Percentiles rank a stretch among this genome's conserved stretches.
Conservation (phyloP, 345 rosid genomes). For the Syzygium aqueum region DNA sequence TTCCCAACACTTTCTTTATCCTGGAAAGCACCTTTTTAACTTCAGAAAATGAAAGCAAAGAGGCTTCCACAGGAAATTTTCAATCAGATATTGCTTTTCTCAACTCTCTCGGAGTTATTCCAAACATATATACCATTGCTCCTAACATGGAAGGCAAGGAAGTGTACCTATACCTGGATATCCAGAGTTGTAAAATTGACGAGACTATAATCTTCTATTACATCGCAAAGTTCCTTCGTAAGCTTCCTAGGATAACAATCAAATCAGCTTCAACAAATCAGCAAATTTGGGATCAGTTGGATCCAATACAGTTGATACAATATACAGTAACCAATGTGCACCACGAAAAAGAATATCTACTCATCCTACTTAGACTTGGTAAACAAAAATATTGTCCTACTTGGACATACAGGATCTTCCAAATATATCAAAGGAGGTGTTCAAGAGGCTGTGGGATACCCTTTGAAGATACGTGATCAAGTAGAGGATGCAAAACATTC, state of each 20-base stretch:
- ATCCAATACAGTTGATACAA: not conserved
- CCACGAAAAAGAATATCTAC: not conserved
- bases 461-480: not conserved
- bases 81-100: not conserved
- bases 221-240: slow-evolving; percentile 65
- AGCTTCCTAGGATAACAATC: slow-evolving; percentile 54
- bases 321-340: not conserved
- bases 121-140: not conserved
- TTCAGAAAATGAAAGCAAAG: not conserved
- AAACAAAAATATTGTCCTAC: not conserved
- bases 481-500: not conserved
- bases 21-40: slow-evolving; percentile 20
- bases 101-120: not conserved
- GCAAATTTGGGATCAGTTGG: not conserved
- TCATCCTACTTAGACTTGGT: not conserved
- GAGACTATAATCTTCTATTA: slow-evolving; percentile 57
- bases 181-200: slow-evolving; percentile 76
- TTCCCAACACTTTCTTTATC: slow-evolving; percentile 84
- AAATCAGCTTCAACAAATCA: not conserved
- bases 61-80: not conserved
- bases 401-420: not conserved
- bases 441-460: not conserved
- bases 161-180: slow-evolving; percentile 51
- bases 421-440: not conserved
- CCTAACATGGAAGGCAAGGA: not conserved